Evolutionary conservation across 306 rosid genomes (phyloP).

Genomic region (Cicer cuneatum): DNA sequence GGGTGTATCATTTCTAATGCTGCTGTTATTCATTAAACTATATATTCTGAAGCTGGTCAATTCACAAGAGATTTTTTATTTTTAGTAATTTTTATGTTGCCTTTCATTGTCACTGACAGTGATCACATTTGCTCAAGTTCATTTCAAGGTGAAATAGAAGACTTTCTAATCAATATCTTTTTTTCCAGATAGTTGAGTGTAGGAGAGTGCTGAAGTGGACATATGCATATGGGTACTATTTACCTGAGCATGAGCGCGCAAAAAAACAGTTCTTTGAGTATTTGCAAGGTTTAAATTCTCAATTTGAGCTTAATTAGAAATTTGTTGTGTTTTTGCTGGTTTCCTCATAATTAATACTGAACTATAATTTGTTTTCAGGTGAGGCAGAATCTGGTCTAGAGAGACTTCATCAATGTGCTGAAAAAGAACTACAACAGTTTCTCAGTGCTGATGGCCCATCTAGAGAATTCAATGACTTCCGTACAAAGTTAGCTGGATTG

Average conservation of each 20-base stretch:
- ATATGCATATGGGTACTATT: slow-evolving; percentile 89
- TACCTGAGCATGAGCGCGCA: slow-evolving; percentile 74
- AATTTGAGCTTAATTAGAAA: slow-evolving; percentile 22
- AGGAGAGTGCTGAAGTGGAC: slow-evolving; percentile 97
- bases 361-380: slow-evolving; percentile 53
- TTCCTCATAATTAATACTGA: slow-evolving; percentile 28
- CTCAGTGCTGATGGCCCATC: slow-evolving; percentile 61
- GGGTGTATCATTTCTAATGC: neutral
- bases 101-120: slow-evolving; percentile 12
- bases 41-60: slow-evolving; percentile 11
- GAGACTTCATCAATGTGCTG: slow-evolving; percentile 84
- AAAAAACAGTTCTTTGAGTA: slow-evolving; percentile 78
- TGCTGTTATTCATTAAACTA: slow-evolving; percentile 23
- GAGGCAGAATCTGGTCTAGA: slow-evolving; percentile 88
- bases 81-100: slow-evolving; percentile 5
- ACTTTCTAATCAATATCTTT: slow-evolving; percentile 39
- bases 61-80: slow-evolving; percentile 7
- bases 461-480: slow-evolving; percentile 78
- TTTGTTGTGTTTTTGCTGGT: slow-evolving; percentile 7
- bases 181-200: slow-evolving; percentile 88
- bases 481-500: slow-evolving; percentile 80
- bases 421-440: slow-evolving; percentile 70
- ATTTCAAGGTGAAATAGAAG: slow-evolving; percentile 27
- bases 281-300: slow-evolving; percentile 61
- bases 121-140: slow-evolving; percentile 22